Conservation (phyloP, 495 filamentous ascomycete genomes). For the Aspergillus haitiensis region DNA sequence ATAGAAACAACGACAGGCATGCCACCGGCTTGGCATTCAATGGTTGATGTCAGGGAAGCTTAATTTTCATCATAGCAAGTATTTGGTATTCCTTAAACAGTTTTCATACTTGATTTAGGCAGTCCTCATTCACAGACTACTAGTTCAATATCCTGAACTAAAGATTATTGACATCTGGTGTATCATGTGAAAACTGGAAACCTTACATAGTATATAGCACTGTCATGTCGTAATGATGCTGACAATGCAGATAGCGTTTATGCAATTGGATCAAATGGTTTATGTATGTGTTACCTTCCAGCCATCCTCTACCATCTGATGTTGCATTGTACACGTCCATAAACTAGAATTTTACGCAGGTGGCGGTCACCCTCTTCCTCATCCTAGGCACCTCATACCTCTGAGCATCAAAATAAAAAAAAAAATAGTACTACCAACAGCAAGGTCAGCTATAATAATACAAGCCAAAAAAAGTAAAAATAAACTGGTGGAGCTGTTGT, state of each 20-base stretch:
- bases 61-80: neutral
- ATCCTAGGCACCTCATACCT: neutral
- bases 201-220: neutral
- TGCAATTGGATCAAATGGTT: neutral
- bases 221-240: neutral
- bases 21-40: conserved; percentile 10
- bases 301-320: neutral
- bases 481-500: neutral
- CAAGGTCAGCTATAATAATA: conserved; percentile 4
- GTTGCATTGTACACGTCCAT: conserved; percentile 1
- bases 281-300: conserved; percentile 10
- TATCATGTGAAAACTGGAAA: neutral
- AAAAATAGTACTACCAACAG: neutral
- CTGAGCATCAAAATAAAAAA: neutral
- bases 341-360: conserved; percentile 2
- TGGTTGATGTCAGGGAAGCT: neutral
- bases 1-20: conserved; percentile 9
- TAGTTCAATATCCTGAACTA: too few species aligned
- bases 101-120: conserved; percentile 2
- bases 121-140: neutral
- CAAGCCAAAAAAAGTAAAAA: too few species aligned
- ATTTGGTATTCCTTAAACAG: too few species aligned
- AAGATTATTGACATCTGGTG: neutral
- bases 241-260: neutral
- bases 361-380: conserved; percentile 5